Percentiles rank a stretch among this genome's conserved stretches.
Evolutionary conservation across 768 basidiomycete species (phyloP).

Genomic region (Leccinum rimulosum): DNA sequence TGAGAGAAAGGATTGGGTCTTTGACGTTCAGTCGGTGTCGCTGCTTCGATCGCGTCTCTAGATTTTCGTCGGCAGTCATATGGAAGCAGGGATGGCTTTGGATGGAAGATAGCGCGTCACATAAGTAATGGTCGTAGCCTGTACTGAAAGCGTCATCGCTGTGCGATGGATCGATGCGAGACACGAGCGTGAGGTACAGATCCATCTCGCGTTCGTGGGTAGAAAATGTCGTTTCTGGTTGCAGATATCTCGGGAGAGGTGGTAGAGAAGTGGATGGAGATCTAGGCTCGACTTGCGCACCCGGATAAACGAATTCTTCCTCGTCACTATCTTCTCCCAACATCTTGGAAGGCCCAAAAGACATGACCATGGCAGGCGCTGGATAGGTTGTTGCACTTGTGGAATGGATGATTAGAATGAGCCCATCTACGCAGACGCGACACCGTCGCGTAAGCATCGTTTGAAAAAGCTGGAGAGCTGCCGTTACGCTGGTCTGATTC

Average conservation of each 20-base stretch:
- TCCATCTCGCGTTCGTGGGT: conserved; percentile 84
- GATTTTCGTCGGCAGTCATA: conserved; percentile 41
- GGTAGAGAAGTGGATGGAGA: conserved; percentile 13
- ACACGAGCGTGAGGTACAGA: conserved; percentile 74
- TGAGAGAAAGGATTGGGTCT: conserved; percentile 67
- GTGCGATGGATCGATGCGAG: conserved; percentile 72
- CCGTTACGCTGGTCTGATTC: conserved; percentile 61
- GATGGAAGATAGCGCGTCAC: conserved; percentile 68
- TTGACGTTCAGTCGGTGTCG: conserved; percentile 79
- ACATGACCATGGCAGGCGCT: conserved; percentile 44
- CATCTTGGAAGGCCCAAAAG: conserved; percentile 18
- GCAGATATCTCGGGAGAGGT: conserved; percentile 43
- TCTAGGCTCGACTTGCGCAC: conserved; percentile 21
- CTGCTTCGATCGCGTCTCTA: conserved; percentile 37
- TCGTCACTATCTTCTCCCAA: conserved; percentile 50
- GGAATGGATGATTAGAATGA: conserved; percentile 71
- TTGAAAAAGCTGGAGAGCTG: conserved; percentile 79
- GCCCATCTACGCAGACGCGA: conserved; percentile 56
- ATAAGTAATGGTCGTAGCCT: conserved; percentile 79
- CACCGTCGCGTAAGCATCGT: conserved; percentile 73
- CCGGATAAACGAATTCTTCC: conserved; percentile 45
- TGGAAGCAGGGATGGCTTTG: conserved; percentile 63
- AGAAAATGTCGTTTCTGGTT: conserved; percentile 72
- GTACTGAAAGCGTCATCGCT: conserved; percentile 76
- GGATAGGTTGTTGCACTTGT: conserved; percentile 74